Evolutionary conservation across 2,329 filamentous ascomycete genomes (phyloP), one percentile per base, ranked within the genome.

Genomic region (Furcasterigmium sp.): DNA sequence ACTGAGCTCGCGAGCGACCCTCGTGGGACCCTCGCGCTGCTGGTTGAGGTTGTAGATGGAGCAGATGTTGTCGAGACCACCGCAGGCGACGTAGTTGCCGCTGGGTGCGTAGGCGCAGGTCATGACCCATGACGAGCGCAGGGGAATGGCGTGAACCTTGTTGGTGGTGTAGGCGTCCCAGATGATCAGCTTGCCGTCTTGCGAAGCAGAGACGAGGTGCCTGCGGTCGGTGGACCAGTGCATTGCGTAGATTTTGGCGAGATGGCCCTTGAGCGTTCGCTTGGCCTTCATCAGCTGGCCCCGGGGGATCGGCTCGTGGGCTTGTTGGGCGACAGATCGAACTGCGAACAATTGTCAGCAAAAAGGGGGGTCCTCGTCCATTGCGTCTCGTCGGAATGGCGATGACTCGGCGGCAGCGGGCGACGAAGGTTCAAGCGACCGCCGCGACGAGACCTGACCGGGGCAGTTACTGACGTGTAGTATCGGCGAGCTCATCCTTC

Each of bases 161-260:
- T 98, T 97, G 50, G 93, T 97, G 53, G 91, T 97, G 73, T 98
- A 98, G 46, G 93, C 93, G 67, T 98, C 93, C 93, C 93, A 98
- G 63, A 98, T 97, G 68, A 98, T 98, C 55, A 98, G 83, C 76
- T 98, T 98, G 65, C 93, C 93, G 61, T 98, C 93, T 70, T 98
- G 93, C 56, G 93, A 98, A 51, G 93, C 93, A 11, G 93, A 97
- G 41, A 98, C 93, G 48, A 97, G 82, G 69, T 97, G 93, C 68
- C 93, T 84, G 62, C 93, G 84, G 70, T 98, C 93, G 52, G 93
- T 98, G 26, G 93, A 97, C 93, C 93, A 98, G 75, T 98, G 93
- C 93, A 98, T 98, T 58, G 93, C 93, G 69, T 98, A 98, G 60
- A 98, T 98, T 75, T 98, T 98, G 58, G 93, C 93, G 54, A 98